Conservation (phyloP, 2,329 filamentous ascomycete genomes). For the Aspergillus vadensis region DNA sequence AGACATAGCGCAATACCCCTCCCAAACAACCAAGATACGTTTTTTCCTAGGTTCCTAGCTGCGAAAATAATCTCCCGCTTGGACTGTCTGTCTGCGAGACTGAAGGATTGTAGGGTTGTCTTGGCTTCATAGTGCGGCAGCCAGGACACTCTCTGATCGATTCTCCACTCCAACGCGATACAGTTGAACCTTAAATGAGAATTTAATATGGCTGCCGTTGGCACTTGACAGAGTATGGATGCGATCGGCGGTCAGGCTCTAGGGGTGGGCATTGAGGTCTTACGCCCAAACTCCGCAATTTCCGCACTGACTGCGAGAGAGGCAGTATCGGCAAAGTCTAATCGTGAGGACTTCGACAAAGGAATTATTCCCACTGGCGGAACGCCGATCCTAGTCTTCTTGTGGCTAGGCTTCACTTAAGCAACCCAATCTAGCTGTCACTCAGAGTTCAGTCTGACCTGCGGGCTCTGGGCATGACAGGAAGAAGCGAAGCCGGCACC, state of each 20-base stretch:
- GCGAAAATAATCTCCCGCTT: background rate
- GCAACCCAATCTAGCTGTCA: conserved; percentile 7
- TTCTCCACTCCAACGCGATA: conserved; percentile 4
- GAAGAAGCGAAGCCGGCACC: background rate
- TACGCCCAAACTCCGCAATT: conserved; percentile 12
- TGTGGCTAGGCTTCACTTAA: background rate
- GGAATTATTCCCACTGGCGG: conserved; percentile 21
- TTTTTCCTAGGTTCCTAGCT: background rate
- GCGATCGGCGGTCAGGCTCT: conserved; percentile 17
- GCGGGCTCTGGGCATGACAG: conserved; percentile 2
- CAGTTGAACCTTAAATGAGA: conserved; percentile 5
- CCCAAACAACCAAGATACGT: background rate
- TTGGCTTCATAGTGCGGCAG: background rate
- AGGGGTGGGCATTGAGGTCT: conserved; percentile 3
- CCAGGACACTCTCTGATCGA: background rate
- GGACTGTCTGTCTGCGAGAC: background rate
- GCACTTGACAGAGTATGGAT: conserved; percentile 3
- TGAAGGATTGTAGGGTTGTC: background rate
- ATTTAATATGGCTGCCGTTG: conserved; percentile 3
- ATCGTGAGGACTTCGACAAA: conserved; percentile 9
- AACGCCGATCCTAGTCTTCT: conserved; percentile 5
- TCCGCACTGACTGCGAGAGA: conserved; percentile 3
- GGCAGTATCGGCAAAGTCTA: conserved; percentile 8
- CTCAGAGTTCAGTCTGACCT: conserved; percentile 2
- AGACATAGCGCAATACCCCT: background rate